Base-by-base conservation (phyloP, 2,329 filamentous ascomycete genomes). In the Elsinoe necatrix region DNA sequence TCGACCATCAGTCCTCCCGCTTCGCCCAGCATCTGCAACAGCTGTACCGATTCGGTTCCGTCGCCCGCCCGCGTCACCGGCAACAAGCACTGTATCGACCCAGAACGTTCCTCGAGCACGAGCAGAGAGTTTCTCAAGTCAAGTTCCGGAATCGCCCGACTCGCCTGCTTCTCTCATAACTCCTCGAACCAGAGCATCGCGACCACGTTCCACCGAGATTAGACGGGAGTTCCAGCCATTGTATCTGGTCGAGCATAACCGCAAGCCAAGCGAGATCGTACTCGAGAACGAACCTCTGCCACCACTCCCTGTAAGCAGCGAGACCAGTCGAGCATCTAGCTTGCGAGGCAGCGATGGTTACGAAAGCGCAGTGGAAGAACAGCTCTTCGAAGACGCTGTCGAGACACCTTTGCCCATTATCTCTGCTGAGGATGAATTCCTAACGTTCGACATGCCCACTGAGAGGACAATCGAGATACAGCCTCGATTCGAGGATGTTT, bases 171-270 rank as follows among this genome's bases (percentile, higher is more conserved):
- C 63, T 1, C 62, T 62, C 12, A 48, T 43, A 1, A 61, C 61
- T 9, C 54, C 60, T 6, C 57, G 61, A 18, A 56, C 55, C 1
- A 54, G 48, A 16, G 45, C 60, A 52, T 35, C 35, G 12, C 58
- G 59, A 31, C 61, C 60, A 2, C 41, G 57, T 7, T 63, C 62
- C 3, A 58, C 57, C 4, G 62, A 63, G 25, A 62, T 63, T 51
- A 57, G 58, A 37, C 56, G 56, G 8, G 89, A 93, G 66, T 85
- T 91, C 64, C 84, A 87, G 62, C 91, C 91, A 0, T 73, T 96
- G 7, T 92, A 87, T 70, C 82, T 95, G 20, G 81, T 95, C 5
- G 87, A 95, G 68, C 83, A 77, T 27, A 80, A 77, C 61, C 71
- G 73, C 16, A 77, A 78, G 63, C 65, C 68, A 16, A 65, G 72